Conservation (phyloP, 192 early-diverging fungal species). For the Entomortierella chlamydospora region DNA sequence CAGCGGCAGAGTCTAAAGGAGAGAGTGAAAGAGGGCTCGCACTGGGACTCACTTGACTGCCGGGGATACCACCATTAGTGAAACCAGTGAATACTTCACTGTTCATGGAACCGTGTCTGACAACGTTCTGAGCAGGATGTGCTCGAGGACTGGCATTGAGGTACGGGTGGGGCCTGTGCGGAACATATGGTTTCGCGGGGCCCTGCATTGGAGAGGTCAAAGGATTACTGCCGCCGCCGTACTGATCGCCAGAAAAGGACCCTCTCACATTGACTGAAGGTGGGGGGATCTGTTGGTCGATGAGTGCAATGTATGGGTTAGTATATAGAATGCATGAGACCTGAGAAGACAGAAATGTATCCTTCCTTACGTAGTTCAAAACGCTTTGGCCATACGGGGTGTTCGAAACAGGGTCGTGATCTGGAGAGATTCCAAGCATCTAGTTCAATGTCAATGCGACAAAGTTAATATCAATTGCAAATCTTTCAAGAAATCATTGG, state of each 20-base stretch:
- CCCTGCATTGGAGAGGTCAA: slow-evolving; percentile 14
- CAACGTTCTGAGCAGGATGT: neutral
- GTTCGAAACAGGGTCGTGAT: slow-evolving; percentile 7
- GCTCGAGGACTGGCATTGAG: slow-evolving; percentile 13
- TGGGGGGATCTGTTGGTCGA: neutral
- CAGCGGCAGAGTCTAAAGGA: slow-evolving; percentile 11
- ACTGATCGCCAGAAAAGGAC: neutral
- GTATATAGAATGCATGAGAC: neutral
- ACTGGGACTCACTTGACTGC: slow-evolving; percentile 27
- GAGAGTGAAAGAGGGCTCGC: slow-evolving; percentile 6
- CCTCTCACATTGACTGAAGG: neutral
- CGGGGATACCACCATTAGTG: neutral
- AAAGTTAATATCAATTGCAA: neutral
- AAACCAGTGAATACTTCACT: neutral
- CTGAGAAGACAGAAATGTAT: neutral
- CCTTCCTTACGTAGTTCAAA: slow-evolving; percentile 23
- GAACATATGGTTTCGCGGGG: slow-evolving; percentile 16
- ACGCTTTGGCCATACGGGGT: neutral
- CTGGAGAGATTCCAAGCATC: slow-evolving; percentile 44
- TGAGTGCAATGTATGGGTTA: neutral
- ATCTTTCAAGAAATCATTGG: neutral
- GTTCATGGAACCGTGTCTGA: neutral
- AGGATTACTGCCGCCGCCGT: neutral
- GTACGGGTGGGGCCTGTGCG: neutral
- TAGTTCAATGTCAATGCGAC: neutral